Percentiles rank a stretch among this genome's conserved stretches.
Evolutionary conservation across 2,329 filamentous ascomycete species (phyloP).

Genomic region (Thelonectria blattea): DNA sequence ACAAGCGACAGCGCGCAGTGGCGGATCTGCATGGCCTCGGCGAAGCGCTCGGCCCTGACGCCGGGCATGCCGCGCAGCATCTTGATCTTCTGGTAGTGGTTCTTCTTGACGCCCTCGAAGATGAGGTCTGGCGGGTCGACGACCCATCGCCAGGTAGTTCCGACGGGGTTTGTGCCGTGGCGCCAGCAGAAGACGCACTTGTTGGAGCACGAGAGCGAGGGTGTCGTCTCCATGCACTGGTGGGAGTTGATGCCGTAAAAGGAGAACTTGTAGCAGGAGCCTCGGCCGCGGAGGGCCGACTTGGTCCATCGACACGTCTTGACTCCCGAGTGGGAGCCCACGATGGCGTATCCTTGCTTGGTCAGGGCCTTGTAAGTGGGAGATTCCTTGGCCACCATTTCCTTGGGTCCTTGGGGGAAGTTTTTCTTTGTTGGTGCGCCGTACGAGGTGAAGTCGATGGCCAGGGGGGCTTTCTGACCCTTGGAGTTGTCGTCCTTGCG

Average conservation of each 20-base stretch:
- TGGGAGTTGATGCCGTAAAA: slow-evolving; percentile 98
- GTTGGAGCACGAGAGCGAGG: slow-evolving; percentile 93
- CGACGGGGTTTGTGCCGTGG: slow-evolving; percentile 95
- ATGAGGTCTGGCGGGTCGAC: slow-evolving; percentile 91
- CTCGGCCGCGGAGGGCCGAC: slow-evolving; percentile 88
- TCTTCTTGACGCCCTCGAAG: slow-evolving; percentile 86
- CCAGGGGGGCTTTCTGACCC: slow-evolving; percentile 58
- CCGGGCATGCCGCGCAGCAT: slow-evolving; percentile 95
- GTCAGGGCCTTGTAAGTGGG: slow-evolving; percentile 89
- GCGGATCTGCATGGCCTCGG: slow-evolving; percentile 89
- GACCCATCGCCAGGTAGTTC: slow-evolving; percentile 95
- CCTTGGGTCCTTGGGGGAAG: slow-evolving; percentile 64
- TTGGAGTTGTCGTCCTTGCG: slow-evolving; percentile 48
- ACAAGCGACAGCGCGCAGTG: slow-evolving; percentile 93
- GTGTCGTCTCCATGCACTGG: slow-evolving; percentile 97
- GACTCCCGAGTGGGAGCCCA: slow-evolving; percentile 93
- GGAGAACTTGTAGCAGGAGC: slow-evolving; percentile 96
- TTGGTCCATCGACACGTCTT: slow-evolving; percentile 99
- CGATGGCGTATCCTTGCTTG: slow-evolving; percentile 95
- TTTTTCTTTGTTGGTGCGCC: slow-evolving; percentile 56
- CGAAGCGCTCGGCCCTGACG: slow-evolving; percentile 87
- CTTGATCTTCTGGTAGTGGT: slow-evolving; percentile 97
- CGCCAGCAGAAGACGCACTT: slow-evolving; percentile 99
- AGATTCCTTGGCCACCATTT: slow-evolving; percentile 93
- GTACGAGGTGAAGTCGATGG: slow-evolving; percentile 86